Base-by-base conservation (phyloP, 495 filamentous ascomycete genomes). In the Staphylotrichum tortipilum region DNA sequence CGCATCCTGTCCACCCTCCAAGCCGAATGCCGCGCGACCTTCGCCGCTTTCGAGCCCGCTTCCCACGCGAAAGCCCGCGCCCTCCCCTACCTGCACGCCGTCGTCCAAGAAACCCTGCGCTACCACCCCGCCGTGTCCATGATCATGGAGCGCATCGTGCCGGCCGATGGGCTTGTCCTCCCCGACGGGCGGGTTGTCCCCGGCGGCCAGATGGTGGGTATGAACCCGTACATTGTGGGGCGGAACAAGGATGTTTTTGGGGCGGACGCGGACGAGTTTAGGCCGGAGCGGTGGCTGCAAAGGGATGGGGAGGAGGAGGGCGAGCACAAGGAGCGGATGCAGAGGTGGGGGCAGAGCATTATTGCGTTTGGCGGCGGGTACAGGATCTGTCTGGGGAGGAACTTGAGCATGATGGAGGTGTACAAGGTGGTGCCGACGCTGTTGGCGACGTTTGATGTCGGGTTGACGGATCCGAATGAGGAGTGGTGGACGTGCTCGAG, bases 401-500 rank as follows among this genome's bases (percentile, higher is more conserved):
- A 86, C 50, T 67, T 86, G 48, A 72, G 70, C 22, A 62, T 76
- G 62, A 58, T 85, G 59, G 83, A 86, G 68, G 72, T 85, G 22
- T 78, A 79, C 52, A 86, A 86, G 61, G 56, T 84, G 7, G 74
- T 84, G 43, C 78, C 81, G 29, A 78, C 76, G 47, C 68, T 85
- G 46, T 68, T 85, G 49, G 42, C 47, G 63, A 74, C 28, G 61
- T 73, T 45, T 82, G 76, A 81, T 36, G 58, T 63, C 12, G 57
- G 41, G 50, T 10, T 61, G 46, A 35, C 22, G 34, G 50, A 63
- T 33, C 44, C 30, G 3, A 26, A 54, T 10, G 53, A 56, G 55
- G 17, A 30, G 22, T 63, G 52, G 60, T 60, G 54, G 54, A 49
- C 50, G 7, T 49, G 47, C 3, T 49, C 47, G 24, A 48, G 54